Percentiles rank a stretch among this genome's conserved stretches.
phyloP scores from a whole-genome alignment of 2,329 filamentous ascomycete species.

The Lecanicillium sp. region DNA sequence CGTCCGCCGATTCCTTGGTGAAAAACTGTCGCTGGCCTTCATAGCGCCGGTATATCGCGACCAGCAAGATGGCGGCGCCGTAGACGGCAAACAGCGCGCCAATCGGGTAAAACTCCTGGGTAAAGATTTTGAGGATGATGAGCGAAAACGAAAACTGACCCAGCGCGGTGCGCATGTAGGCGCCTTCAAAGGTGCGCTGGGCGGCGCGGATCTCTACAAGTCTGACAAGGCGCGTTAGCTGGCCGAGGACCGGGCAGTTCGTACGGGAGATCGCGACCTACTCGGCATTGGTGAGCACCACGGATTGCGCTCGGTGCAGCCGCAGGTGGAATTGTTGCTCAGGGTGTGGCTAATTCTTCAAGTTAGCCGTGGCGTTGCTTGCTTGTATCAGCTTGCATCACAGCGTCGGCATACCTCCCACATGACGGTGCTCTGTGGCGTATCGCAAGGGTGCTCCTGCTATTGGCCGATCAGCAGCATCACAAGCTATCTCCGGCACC shows the following conservation, averaged over 20 bases:
- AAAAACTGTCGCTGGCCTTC: slow-evolving; percentile 96
- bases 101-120: slow-evolving; percentile 90
- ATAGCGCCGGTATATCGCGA: slow-evolving; percentile 78
- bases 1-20: slow-evolving; percentile 34
- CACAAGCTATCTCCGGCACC: neutral
- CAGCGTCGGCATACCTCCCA: slow-evolving; percentile 4
- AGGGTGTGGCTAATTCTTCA: slow-evolving; percentile 47
- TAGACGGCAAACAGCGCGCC: slow-evolving; percentile 95
- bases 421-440: slow-evolving; percentile 2
- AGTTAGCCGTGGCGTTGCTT: neutral
- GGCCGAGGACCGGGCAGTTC: too few species aligned
- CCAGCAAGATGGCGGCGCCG: slow-evolving; percentile 74
- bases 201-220: slow-evolving; percentile 92
- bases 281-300: slow-evolving; percentile 72
- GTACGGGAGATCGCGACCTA: slow-evolving; percentile 29
- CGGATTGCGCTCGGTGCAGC: slow-evolving; percentile 72
- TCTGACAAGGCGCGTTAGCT: slow-evolving; percentile 31
- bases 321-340: slow-evolving; percentile 70
- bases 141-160: slow-evolving; percentile 94
- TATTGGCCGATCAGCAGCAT: neutral
- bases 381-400: neutral
- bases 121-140: slow-evolving; percentile 91
- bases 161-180: slow-evolving; percentile 90
- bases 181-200: slow-evolving; percentile 94
- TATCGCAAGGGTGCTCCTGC: neutral